These are phyloP conservation scores for Ogataea henricii DNA, from an alignment of 805 yeast genomes.

Conservation along the genomic window DNA sequence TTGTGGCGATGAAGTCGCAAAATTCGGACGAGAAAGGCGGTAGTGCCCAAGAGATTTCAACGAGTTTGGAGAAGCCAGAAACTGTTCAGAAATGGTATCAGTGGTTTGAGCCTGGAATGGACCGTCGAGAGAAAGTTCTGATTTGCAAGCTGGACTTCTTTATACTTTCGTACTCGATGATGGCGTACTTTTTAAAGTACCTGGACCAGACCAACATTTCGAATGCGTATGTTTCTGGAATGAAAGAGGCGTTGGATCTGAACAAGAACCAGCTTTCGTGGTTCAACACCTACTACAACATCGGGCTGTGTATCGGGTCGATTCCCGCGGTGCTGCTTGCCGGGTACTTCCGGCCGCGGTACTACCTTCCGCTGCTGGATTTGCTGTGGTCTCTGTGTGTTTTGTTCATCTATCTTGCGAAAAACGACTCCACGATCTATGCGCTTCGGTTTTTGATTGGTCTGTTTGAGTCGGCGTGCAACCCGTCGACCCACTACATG, in stretches of 20 bases:
- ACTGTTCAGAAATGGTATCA: constrained; percentile 13
- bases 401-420: constrained; percentile 30
- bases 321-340: constrained; percentile 56
- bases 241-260: constrained; percentile 49
- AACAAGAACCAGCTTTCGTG: constrained; percentile 26
- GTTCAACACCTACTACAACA: constrained; percentile 30
- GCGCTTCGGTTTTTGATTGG: constrained; percentile 64
- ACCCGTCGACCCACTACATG: constrained; percentile 39
- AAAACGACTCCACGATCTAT: constrained; percentile 50
- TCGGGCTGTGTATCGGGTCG: constrained; percentile 62
- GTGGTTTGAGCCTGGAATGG: constrained; percentile 20
- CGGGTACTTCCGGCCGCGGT: constrained; percentile 45
- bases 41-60: not conserved
- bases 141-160: constrained; percentile 25
- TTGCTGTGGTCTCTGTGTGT: constrained; percentile 51
- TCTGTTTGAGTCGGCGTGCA: constrained; percentile 44
- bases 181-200: constrained; percentile 41
- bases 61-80: not conserved
- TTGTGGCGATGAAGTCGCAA: too few species aligned
- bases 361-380: constrained; percentile 49
- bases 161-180: constrained; percentile 40
- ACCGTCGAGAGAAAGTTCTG: constrained; percentile 13
- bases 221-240: constrained; percentile 67
- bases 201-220: constrained; percentile 57
- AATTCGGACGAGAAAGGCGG: not conserved